Conservation (phyloP, 306 rosid species). For the Luffa aegyptiaca region DNA sequence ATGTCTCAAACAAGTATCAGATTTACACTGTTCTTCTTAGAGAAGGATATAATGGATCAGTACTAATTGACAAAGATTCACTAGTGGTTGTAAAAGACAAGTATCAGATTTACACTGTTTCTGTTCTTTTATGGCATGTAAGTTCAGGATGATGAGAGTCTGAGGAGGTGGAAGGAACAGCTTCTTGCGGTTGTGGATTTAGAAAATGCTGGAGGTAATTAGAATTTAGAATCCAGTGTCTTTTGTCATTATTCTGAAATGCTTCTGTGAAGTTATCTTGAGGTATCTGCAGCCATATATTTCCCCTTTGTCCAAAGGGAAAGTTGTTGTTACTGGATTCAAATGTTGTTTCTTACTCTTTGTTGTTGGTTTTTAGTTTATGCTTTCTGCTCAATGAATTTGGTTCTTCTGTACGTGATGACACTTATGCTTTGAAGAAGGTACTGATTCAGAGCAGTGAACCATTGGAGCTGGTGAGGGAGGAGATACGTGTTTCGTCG, state of each 20-base stretch:
- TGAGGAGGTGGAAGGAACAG: slow-evolving; percentile 54
- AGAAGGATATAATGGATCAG: no score
- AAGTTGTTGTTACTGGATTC: not conserved
- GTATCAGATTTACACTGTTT: no score
- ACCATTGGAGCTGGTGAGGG: slow-evolving; percentile 86
- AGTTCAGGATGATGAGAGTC: slow-evolving; percentile 40
- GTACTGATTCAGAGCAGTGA: slow-evolving; percentile 87
- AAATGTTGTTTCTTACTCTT: not conserved
- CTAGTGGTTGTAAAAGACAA: no score
- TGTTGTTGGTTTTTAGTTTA: not conserved
- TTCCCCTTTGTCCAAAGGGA: not conserved
- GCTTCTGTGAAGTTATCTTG: not conserved
- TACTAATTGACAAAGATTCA: no score
- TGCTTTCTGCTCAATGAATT: not conserved
- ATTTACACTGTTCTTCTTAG: no score
- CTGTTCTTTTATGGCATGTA: not conserved
- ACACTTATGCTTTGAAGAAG: slow-evolving; percentile 89
- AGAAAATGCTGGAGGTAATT: slow-evolving; percentile 36
- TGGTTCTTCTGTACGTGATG: slow-evolving; percentile 43
- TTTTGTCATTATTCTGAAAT: not conserved
- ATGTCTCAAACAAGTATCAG: no score
- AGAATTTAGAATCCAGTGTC: not conserved
- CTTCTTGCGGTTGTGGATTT: slow-evolving; percentile 44
- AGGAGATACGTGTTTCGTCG: slow-evolving; percentile 93
- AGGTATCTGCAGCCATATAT: not conserved